These are phyloP conservation scores for Coffea humblotiana DNA, from an alignment of 305 asterid genomes.

Conservation along the genomic window DNA sequence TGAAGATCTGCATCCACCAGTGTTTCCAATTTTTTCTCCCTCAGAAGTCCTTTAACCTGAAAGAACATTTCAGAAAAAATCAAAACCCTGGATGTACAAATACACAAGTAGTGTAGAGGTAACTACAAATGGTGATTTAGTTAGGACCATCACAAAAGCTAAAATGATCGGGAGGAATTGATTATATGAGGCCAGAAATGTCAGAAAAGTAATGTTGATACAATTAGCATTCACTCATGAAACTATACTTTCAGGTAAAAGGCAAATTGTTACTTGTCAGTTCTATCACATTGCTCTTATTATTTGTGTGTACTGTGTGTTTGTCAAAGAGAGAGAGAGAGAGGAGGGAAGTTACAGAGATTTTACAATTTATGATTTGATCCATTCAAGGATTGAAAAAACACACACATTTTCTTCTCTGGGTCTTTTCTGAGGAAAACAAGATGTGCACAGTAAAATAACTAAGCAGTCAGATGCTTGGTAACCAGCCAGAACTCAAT, in stretches of 20 bases:
- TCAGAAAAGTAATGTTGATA: neutral
- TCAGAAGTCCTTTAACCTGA: constrained; percentile 84
- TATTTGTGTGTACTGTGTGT: neutral
- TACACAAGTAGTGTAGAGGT: neutral
- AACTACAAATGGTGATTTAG: neutral
- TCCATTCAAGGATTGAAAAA: neutral
- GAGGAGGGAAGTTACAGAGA: neutral
- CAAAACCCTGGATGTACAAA: neutral
- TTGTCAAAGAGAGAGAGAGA: neutral
- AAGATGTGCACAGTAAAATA: neutral
- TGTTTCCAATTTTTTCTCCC: constrained; percentile 72
- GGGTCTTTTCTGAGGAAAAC: neutral
- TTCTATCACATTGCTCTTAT: neutral
- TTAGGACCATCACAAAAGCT: neutral
- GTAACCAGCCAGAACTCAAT: neutral
- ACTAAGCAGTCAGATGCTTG: neutral
- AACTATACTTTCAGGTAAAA: neutral
- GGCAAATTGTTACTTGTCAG: neutral
- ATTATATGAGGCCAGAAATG: neutral
- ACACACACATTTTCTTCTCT: neutral
- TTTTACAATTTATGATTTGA: neutral
- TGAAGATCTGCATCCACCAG: constrained; percentile 75
- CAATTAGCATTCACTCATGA: neutral
- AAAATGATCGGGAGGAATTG: neutral
- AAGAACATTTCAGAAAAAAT: neutral